Evolutionary conservation across 805 yeast species (phyloP).

Genomic region (Yamadazyma scolyti): DNA sequence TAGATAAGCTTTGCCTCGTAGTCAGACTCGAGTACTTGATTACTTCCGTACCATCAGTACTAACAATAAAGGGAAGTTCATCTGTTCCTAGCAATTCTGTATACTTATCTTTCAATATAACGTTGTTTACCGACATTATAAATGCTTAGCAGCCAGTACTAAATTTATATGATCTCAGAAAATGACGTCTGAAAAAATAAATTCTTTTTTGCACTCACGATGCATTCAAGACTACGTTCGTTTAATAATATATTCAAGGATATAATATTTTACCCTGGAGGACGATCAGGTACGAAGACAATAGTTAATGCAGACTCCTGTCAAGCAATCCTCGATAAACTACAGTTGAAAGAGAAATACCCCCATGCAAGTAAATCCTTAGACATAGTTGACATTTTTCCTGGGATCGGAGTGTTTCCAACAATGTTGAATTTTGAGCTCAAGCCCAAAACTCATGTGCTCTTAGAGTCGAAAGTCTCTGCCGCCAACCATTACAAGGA

Average conservation of each 20-base stretch:
- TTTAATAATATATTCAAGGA: conserved; percentile 24
- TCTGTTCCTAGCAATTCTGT: conserved; percentile 4
- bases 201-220: background rate
- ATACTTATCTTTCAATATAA: conserved; percentile 14
- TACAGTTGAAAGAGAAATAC: conserved; percentile 38
- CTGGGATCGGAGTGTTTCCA: conserved; percentile 60
- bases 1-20: conserved; percentile 26
- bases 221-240: conserved; percentile 10
- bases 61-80: conserved; percentile 15
- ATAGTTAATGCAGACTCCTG: conserved; percentile 18
- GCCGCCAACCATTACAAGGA: conserved; percentile 24
- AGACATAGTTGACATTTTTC: conserved; percentile 56
- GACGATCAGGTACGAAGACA: conserved; percentile 4
- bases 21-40: conserved; percentile 12
- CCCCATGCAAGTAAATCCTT: conserved; percentile 30
- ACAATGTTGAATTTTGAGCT: conserved; percentile 57
- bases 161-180: no score
- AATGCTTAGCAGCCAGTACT: background rate
- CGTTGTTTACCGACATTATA: conserved; percentile 27
- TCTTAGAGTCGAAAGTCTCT: conserved; percentile 51
- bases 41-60: conserved; percentile 15
- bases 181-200: no score
- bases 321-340: conserved; percentile 42
- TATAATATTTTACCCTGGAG: conserved; percentile 8
- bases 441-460: conserved; percentile 59